These are phyloP conservation scores for Hypoxylon lienhwacheense DNA, from an alignment of 495 filamentous ascomycete genomes.

Conservation along the genomic window DNA sequence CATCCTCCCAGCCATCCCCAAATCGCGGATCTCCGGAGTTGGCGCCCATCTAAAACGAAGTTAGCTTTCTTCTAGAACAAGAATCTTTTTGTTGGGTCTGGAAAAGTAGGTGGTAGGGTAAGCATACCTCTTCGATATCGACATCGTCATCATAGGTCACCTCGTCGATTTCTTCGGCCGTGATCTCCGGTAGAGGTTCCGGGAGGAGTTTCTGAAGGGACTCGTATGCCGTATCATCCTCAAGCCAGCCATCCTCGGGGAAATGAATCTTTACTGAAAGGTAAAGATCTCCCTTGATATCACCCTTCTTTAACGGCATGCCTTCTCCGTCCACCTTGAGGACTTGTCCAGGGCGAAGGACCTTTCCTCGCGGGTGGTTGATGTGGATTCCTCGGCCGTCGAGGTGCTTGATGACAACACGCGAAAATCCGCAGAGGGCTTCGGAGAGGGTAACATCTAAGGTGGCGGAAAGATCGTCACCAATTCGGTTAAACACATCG, in stretches of 20 bases:
- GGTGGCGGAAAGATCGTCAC: slow-evolving; percentile 78
- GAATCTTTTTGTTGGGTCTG: no score
- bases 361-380: slow-evolving; percentile 69
- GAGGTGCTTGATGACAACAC: slow-evolving; percentile 88
- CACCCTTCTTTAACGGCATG: slow-evolving; percentile 88
- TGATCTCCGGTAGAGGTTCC: slow-evolving; percentile 56
- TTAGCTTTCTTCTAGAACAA: slow-evolving; percentile 39
- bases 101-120: slow-evolving; percentile 5
- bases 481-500: slow-evolving; percentile 74
- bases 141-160: slow-evolving; percentile 81
- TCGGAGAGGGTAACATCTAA: slow-evolving; percentile 81
- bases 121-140: slow-evolving; percentile 72
- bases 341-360: slow-evolving; percentile 77
- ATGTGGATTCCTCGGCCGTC: slow-evolving; percentile 90
- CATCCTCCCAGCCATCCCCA: slow-evolving; percentile 77
- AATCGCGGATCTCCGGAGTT: slow-evolving; percentile 66
- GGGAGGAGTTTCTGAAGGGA: slow-evolving; percentile 76
- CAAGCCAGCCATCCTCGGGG: slow-evolving; percentile 81
- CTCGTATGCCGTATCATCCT: slow-evolving; percentile 64
- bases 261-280: slow-evolving; percentile 85
- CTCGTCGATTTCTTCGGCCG: slow-evolving; percentile 76
- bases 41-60: slow-evolving; percentile 55
- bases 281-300: slow-evolving; percentile 83
- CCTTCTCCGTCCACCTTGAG: slow-evolving; percentile 86
- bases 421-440: slow-evolving; percentile 83